Conservation (phyloP, 345 rosid genomes). For the Eucalyptus guilfoylei region DNA sequence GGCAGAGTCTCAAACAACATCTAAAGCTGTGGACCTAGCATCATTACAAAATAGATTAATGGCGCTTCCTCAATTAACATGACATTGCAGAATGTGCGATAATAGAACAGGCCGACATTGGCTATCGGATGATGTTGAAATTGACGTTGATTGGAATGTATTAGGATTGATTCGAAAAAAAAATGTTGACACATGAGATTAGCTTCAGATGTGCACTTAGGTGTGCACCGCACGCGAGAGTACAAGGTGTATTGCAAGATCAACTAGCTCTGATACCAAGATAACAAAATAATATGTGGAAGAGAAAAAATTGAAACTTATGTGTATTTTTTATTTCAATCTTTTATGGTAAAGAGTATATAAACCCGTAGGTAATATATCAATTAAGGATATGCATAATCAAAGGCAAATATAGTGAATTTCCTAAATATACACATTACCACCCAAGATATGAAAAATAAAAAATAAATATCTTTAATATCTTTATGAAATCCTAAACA, state of each 20-base stretch:
- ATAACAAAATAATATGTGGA: not conserved
- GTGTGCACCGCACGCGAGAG: accelerated
- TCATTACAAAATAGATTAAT: not conserved
- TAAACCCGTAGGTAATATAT: accelerated
- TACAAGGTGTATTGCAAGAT: not conserved
- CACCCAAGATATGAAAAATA: not conserved
- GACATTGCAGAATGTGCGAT: not conserved
- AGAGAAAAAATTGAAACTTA: not conserved
- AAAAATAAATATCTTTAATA: not conserved
- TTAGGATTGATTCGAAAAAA: not conserved
- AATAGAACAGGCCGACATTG: not conserved
- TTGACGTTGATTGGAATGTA: not conserved
- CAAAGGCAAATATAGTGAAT: not conserved
- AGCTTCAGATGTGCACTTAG: not conserved
- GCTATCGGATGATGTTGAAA: not conserved
- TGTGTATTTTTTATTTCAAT: not conserved
- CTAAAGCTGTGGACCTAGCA: not conserved
- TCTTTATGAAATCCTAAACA: not conserved
- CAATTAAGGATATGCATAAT: not conserved
- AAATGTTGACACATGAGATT: not conserved
- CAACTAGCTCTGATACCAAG: not conserved
- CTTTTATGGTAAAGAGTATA: not conserved
- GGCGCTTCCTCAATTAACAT: not conserved
- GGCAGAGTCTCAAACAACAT: not conserved
- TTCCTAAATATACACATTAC: not conserved